A percentile compares a stretch with the other conserved stretches of the same genome.
Evolutionary conservation across 148 eudicot genomes (phyloP).

Genomic region (Oxyria digyna): DNA sequence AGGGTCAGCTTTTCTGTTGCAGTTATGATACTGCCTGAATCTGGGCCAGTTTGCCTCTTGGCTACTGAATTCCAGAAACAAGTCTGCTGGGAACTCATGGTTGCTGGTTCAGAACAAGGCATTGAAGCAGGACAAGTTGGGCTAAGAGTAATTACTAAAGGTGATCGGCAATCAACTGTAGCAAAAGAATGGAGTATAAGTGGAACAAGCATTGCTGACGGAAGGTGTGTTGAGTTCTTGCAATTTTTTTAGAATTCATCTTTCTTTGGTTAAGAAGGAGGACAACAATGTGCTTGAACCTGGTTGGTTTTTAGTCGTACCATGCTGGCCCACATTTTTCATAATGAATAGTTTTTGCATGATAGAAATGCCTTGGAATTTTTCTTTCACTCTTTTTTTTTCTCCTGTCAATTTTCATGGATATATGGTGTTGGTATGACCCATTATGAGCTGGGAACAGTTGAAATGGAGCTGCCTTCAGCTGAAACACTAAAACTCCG

Average conservation of each 20-base stretch:
- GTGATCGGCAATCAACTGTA: constrained; percentile 72
- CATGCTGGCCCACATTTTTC: not conserved
- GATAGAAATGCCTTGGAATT: no score
- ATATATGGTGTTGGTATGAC: not conserved
- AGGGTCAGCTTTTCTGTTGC: constrained; percentile 76
- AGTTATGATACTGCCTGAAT: constrained; percentile 90
- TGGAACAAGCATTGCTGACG: constrained; percentile 91
- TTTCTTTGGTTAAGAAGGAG: not conserved
- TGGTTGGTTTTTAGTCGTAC: not conserved
- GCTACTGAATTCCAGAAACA: constrained; percentile 85
- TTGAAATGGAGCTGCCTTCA: not conserved
- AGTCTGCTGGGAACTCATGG: constrained; percentile 90
- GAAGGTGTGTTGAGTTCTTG: constrained; percentile 48
- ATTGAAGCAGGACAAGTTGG: constrained; percentile 99
- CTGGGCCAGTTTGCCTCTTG: constrained; percentile 90
- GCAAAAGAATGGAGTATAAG: constrained; percentile 95
- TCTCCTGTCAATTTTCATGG: not conserved
- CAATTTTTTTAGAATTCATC: not conserved
- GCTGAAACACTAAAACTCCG: not conserved
- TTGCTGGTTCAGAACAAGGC: constrained; percentile 98
- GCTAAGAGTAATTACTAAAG: constrained; percentile 73
- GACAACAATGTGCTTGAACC: not conserved
- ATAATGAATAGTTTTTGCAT: no score
- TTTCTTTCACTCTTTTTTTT: not conserved
- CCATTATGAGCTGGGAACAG: not conserved